Evolutionary conservation across 2,329 filamentous ascomycete species (phyloP).

Genomic region (Fusarium oxysporum): DNA sequence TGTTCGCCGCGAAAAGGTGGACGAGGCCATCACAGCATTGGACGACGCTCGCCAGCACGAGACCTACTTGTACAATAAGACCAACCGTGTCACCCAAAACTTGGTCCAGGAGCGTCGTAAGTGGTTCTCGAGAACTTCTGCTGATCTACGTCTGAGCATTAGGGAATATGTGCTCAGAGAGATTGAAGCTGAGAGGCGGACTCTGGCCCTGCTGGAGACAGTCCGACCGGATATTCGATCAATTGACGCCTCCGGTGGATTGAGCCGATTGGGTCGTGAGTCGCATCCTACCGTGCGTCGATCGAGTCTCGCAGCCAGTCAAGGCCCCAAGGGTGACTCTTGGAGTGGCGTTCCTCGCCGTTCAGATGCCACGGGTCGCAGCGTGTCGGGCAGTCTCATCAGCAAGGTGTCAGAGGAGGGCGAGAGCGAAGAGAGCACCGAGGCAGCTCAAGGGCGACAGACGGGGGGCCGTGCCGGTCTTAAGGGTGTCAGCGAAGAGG

Average conservation of each 20-base stretch:
- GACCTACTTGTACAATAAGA: slow-evolving; percentile 84
- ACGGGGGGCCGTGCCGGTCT: slow-evolving; percentile 60
- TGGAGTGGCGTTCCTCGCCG: slow-evolving; percentile 95
- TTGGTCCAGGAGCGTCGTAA: slow-evolving; percentile 87
- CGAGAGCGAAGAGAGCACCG: slow-evolving; percentile 58
- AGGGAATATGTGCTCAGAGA: slow-evolving; percentile 94
- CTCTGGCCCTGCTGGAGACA: slow-evolving; percentile 90
- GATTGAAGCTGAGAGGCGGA: slow-evolving; percentile 94
- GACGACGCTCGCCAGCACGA: slow-evolving; percentile 90
- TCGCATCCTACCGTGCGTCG: slow-evolving; percentile 81
- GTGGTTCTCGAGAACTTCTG: slow-evolving; percentile 89
- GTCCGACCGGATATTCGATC: slow-evolving; percentile 92
- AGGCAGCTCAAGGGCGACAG: slow-evolving; percentile 51
- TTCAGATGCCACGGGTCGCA: slow-evolving; percentile 81
- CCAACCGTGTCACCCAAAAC: slow-evolving; percentile 88
- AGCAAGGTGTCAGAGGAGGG: slow-evolving; percentile 73
- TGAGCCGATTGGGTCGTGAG: slow-evolving; percentile 90
- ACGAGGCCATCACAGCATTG: slow-evolving; percentile 92
- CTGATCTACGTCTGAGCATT: slow-evolving; percentile 85
- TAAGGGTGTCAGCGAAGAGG: slow-evolving; percentile 77
- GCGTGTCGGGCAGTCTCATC: slow-evolving; percentile 78
- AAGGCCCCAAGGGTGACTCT: slow-evolving; percentile 97
- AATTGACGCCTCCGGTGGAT: slow-evolving; percentile 90
- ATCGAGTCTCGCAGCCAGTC: slow-evolving; percentile 82
- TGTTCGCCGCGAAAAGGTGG: slow-evolving; percentile 93